Percentiles rank a stretch among this genome's conserved stretches.
phyloP scores from a whole-genome alignment of 345 rosid genomes.

The Gossypium turneri region DNA sequence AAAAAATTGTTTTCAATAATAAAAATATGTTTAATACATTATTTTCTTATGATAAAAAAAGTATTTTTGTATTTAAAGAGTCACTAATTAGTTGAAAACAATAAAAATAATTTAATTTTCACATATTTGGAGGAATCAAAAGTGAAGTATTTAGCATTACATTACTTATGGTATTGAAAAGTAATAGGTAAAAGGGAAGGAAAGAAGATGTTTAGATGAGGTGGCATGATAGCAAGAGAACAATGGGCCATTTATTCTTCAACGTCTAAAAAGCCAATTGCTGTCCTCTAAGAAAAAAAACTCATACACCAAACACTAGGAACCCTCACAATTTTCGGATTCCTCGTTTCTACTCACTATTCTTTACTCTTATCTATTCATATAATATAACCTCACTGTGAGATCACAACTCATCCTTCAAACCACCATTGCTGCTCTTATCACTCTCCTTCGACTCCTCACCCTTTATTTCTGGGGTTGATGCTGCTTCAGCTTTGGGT shows the following conservation, averaged over 20 bases:
- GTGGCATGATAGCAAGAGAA: background rate
- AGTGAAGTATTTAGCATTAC: too few relatives aligned
- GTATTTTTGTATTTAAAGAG: too few relatives aligned
- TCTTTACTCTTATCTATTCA: slow-evolving; percentile 8
- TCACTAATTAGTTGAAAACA: too few relatives aligned
- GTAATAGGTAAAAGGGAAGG: too few relatives aligned
- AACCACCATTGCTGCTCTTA: slow-evolving; percentile 26
- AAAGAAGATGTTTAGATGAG: background rate
- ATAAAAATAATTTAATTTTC: too few relatives aligned
- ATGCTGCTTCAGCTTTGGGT: slow-evolving; percentile 33
- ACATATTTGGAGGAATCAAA: too few relatives aligned
- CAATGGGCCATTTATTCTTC: background rate
- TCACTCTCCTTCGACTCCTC: slow-evolving; percentile 32
- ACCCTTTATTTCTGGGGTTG: slow-evolving; percentile 1
- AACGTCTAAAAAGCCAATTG: background rate
- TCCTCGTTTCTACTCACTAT: slow-evolving; percentile 7
- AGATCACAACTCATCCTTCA: slow-evolving; percentile 81
- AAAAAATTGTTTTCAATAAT: too few relatives aligned
- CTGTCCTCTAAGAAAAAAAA: background rate
- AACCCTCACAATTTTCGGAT: background rate
- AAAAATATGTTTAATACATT: too few relatives aligned
- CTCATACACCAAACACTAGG: too few relatives aligned
- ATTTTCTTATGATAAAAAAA: too few relatives aligned
- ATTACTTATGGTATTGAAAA: too few relatives aligned
- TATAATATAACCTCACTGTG: background rate